phyloP scores from a whole-genome alignment of 768 basidiomycete genomes.

The Pisolithus sp. region DNA sequence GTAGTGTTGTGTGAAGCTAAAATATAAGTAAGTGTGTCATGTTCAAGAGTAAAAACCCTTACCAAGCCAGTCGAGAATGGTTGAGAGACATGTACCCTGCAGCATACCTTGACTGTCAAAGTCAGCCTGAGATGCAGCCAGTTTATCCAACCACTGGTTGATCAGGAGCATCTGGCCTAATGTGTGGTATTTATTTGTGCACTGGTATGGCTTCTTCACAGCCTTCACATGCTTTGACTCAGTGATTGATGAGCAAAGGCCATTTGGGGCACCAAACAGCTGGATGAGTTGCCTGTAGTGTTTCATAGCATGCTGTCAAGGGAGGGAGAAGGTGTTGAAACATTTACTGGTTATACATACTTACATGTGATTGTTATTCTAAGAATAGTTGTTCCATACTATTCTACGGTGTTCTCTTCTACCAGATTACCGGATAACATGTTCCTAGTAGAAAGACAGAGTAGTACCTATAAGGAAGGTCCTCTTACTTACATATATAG shows the following conservation, averaged over 20 bases:
- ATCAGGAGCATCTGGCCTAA: slow-evolving; percentile 28
- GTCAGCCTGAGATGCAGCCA: slow-evolving; percentile 10
- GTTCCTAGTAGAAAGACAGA: no score
- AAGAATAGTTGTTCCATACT: no score
- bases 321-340: slow-evolving; percentile 25
- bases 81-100: not conserved
- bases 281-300: slow-evolving; percentile 24
- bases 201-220: slow-evolving; percentile 30
- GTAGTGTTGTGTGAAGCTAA: no score
- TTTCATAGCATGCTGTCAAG: slow-evolving; percentile 26
- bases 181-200: slow-evolving; percentile 16
- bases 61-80: not conserved
- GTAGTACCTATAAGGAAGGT: no score
- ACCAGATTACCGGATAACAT: no score
- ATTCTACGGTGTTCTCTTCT: no score
- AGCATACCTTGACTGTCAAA: slow-evolving; percentile 22
- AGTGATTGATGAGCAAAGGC: slow-evolving; percentile 32
- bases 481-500: no score
- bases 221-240: slow-evolving; percentile 31
- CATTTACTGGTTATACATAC: no score
- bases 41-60: not conserved
- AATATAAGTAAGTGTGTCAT: not conserved
- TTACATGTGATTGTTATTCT: no score
- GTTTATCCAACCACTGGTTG: slow-evolving; percentile 27
- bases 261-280: slow-evolving; percentile 28